Conservation (phyloP, 2,329 filamentous ascomycete genomes). For the Scopulariopsis brevicaulis region DNA sequence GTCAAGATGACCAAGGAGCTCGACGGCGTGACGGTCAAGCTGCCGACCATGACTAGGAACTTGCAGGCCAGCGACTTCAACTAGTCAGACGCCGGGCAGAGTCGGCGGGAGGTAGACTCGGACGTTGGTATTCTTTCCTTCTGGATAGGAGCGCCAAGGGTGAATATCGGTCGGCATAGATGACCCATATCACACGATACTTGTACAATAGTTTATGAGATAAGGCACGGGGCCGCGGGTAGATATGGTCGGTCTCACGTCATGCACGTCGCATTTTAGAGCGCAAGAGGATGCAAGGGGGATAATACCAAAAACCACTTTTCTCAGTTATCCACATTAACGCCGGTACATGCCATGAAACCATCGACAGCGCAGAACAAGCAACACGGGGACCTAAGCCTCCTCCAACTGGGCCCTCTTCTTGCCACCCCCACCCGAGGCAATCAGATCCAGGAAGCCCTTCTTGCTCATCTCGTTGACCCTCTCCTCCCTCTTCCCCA, state of each 20-base stretch:
- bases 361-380: neutral
- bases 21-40: slow-evolving; percentile 71
- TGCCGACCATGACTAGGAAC: slow-evolving; percentile 92
- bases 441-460: slow-evolving; percentile 87
- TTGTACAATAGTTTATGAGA: neutral
- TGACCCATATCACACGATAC: neutral
- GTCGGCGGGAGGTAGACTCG: neutral
- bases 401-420: slow-evolving; percentile 50
- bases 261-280: neutral
- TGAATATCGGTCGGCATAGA: neutral
- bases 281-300: neutral
- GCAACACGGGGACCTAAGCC: slow-evolving; percentile 22
- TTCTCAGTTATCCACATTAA: neutral
- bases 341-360: neutral
- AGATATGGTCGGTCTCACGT: neutral
- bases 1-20: slow-evolving; percentile 85
- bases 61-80: slow-evolving; percentile 89
- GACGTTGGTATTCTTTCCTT: neutral
- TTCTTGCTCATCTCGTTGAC: slow-evolving; percentile 95
- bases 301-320: neutral
- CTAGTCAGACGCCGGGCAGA: slow-evolving; percentile 9
- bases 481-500: slow-evolving; percentile 72
- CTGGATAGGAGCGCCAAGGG: neutral
- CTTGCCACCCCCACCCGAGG: slow-evolving; percentile 45
- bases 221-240: neutral